These are phyloP conservation scores for Botrytis deweyae DNA, from an alignment of 2,329 filamentous ascomycete species.

Conservation along the genomic window DNA sequence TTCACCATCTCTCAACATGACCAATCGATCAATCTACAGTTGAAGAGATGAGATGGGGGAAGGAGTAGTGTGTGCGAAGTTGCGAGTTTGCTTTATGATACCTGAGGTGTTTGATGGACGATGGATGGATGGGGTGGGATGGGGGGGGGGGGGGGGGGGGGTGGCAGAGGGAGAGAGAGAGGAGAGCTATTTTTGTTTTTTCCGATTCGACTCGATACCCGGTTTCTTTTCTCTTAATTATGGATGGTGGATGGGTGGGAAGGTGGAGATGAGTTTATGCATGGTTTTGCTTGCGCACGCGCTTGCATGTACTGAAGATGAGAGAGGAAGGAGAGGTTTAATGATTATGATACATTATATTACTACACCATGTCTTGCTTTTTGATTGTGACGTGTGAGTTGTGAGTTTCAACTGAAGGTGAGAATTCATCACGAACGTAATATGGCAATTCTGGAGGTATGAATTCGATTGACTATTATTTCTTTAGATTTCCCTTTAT, in stretches of 20 bases:
- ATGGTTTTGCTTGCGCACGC: background rate
- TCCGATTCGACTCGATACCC: conserved; percentile 18
- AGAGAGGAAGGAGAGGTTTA: conserved; percentile 2
- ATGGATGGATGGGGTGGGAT: background rate
- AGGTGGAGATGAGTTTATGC: conserved; percentile 1
- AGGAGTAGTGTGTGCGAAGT: background rate
- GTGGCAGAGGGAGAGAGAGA: background rate
- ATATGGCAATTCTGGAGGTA: background rate
- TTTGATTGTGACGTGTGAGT: background rate
- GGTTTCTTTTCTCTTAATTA: conserved; percentile 18
- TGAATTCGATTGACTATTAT: background rate
- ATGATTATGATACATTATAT: conserved; percentile 4
- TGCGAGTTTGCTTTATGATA: conserved; percentile 6
- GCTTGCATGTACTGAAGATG: background rate
- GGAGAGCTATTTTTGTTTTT: conserved; percentile 12
- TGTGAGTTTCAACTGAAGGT: background rate
- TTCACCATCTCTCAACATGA: background rate
- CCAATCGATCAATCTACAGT: background rate
- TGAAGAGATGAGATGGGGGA: background rate
- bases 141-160: too few relatives aligned
- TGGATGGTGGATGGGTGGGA: background rate
- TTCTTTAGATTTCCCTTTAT: background rate
- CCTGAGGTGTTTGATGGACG: background rate
- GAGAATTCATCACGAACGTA: background rate
- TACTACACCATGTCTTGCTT: background rate